Base-by-base conservation (phyloP, 306 rosid species). In the Lablab purpureus region DNA sequence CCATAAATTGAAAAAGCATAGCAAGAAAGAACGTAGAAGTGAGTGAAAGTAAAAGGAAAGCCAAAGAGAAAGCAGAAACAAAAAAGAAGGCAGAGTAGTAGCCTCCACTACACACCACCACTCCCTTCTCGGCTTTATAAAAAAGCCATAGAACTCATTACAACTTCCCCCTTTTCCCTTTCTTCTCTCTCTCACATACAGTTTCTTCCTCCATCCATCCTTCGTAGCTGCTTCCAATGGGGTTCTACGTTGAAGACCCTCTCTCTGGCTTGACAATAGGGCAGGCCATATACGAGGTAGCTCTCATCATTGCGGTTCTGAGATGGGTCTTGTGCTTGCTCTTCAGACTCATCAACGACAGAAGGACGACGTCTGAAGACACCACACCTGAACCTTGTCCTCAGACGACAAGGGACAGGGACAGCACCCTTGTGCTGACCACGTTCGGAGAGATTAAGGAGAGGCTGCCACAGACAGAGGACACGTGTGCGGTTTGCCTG, bases 401-500 rank as follows among this genome's bases (percentile, higher is more conserved):
- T 46, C 85, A 77, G 52, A 40, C 74, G 62, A 80, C 85, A 30
- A 74, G 85, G n/a, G 43, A 46, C 7, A 28, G 47, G 1, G 88
- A 88, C 80, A 84, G 47, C 21, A 40, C 69, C 7, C 88, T 90
- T 7, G 9, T 23, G 1, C 67, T 82, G 37, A 90, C 90, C 2
- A 92, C 85, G 19, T 92, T 87, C n/a, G 88, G 86, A 0, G 96
- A 92, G 32, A 52, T 89, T 43, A 36, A 22, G 52, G 86, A 81
- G 19, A 85, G 89, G 64, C 23, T 85, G 45, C 86, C 87, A 15
- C 71, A 56, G 21, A 84, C 77, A 2, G 64, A 83, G 51, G 91
- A 90, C 74, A 85, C 94, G 0, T 92, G 97, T 82, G 92, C 94
- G 0, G 96, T 92, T 23, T 92, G 97, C 82, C 30, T 92, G 88